phyloP scores from a whole-genome alignment of 495 filamentous ascomycete species.

The Hypoxylon subgilvum region DNA sequence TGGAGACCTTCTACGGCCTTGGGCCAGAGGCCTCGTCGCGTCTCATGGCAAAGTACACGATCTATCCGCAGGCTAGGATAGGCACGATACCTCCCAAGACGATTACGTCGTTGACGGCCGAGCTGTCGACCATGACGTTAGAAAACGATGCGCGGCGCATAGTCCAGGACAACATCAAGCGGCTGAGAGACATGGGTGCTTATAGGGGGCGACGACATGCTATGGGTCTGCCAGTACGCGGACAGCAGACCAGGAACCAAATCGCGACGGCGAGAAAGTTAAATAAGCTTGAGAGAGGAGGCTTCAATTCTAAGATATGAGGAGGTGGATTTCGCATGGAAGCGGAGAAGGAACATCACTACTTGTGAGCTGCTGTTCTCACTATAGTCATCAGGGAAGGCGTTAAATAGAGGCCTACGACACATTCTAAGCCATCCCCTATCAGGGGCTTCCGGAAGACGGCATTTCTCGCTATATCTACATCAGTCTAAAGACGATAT shows the following conservation, averaged over 20 bases:
- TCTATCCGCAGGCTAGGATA: constrained; percentile 80
- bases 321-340: too few relatives aligned
- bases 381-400: not conserved
- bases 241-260: constrained; percentile 86
- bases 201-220: constrained; percentile 92
- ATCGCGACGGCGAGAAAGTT: constrained; percentile 77
- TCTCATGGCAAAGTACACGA: constrained; percentile 83
- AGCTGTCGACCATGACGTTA: constrained; percentile 89
- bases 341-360: too few relatives aligned
- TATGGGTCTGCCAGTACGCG: constrained; percentile 82
- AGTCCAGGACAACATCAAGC: constrained; percentile 80
- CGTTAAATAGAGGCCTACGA: constrained; percentile 5
- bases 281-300: constrained; percentile 75
- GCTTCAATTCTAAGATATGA: constrained; percentile 48
- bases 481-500: not conserved
- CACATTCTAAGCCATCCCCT: not conserved
- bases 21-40: constrained; percentile 71
- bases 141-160: constrained; percentile 85
- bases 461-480: not conserved
- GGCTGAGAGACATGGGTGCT: constrained; percentile 87
- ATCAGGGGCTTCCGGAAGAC: not conserved
- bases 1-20: constrained; percentile 89
- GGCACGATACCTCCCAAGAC: constrained; percentile 72
- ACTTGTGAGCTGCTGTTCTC: not conserved
- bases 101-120: constrained; percentile 77